phyloP scores from a whole-genome alignment of 306 rosid genomes.

The Trifolium subterraneum region DNA sequence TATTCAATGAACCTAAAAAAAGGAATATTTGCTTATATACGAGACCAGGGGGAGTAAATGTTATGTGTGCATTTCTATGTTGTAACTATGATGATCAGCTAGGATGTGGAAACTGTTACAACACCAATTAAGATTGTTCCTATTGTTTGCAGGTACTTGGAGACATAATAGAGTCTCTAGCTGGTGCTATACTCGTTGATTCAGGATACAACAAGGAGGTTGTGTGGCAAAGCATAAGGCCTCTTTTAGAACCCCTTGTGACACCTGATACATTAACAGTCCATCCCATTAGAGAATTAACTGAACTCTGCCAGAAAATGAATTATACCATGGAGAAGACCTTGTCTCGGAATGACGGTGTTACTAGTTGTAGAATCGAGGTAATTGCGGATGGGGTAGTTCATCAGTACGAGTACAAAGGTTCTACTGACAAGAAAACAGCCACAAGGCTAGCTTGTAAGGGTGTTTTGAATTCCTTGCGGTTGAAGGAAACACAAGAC shows the following conservation, averaged over 20 bases:
- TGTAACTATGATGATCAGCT: too few species aligned
- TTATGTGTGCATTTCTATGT: not conserved
- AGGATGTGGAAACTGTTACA: too few species aligned
- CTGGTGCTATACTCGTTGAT: constrained; percentile 81
- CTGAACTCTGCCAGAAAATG: constrained; percentile 51
- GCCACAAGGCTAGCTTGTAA: constrained; percentile 59
- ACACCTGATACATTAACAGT: constrained; percentile 62
- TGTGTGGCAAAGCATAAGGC: constrained; percentile 64
- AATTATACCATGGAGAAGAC: constrained; percentile 38
- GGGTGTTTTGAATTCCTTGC: constrained; percentile 58
- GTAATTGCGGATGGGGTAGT: constrained; percentile 55
- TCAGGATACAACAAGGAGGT: constrained; percentile 59
- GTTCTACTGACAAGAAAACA: constrained; percentile 36
- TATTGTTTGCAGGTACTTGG: constrained; percentile 65
- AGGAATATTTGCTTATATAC: too few species aligned
- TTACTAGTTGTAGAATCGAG: constrained; percentile 42
- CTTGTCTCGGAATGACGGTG: constrained; percentile 16
- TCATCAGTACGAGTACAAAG: constrained; percentile 33
- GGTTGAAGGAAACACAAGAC: constrained; percentile 38
- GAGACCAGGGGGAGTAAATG: not conserved
- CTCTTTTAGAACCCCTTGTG: constrained; percentile 71
- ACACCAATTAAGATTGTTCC: not conserved
- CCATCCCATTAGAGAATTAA: constrained; percentile 64
- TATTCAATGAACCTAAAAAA: too few species aligned
- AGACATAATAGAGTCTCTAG: constrained; percentile 82